These are phyloP conservation scores for Euptelea pleiosperma DNA, from an alignment of 164 flowering plant genomes.

Conservation along the genomic window DNA sequence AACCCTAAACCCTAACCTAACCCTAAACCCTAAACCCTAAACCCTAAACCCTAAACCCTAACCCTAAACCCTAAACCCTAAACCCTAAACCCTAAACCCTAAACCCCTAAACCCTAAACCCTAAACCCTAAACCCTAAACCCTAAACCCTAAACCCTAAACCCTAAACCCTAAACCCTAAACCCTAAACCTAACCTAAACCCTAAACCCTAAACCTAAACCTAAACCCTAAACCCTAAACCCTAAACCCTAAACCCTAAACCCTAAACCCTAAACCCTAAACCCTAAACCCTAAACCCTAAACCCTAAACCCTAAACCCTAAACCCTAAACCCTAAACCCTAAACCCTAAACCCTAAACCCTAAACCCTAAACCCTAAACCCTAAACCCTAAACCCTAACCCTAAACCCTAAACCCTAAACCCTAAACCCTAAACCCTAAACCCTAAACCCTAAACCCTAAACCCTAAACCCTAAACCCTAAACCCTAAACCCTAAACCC, in stretches of 20 bases:
- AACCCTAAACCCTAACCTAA: too few species aligned
- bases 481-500: too few species aligned
- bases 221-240: not conserved
- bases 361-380: not conserved
- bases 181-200: too few species aligned
- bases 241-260: not conserved
- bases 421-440: too few species aligned
- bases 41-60: not conserved
- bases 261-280: not conserved
- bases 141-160: not conserved
- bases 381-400: not conserved
- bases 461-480: too few species aligned
- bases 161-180: not conserved
- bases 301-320: not conserved
- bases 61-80: not conserved
- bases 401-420: not conserved
- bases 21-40: not conserved
- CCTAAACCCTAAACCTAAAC: too few species aligned
- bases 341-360: not conserved
- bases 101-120: too few species aligned
- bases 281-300: not conserved
- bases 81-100: not conserved
- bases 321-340: not conserved
- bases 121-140: not conserved
- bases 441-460: too few species aligned